These are phyloP conservation scores for Chamaenerion angustifolium DNA, from an alignment of 345 rosid species.

Conservation along the genomic window DNA sequence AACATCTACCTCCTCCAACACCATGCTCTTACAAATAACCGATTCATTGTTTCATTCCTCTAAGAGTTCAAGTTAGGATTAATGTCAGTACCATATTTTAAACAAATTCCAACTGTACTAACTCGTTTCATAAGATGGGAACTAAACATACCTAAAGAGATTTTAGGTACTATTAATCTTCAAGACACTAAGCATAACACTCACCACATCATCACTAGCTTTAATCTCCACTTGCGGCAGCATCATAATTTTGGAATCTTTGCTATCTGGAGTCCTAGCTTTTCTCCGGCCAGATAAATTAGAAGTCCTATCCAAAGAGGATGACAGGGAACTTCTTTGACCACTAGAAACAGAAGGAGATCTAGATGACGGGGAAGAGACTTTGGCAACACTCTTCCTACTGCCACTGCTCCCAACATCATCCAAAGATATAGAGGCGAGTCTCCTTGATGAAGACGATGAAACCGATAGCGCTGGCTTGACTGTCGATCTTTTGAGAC, in stretches of 20 bases:
- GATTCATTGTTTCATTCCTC: no score
- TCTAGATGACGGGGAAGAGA: conserved; percentile 48
- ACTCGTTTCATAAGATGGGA: no score
- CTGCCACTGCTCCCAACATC: conserved; percentile 44
- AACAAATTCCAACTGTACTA: no score
- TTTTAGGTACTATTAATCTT: not conserved
- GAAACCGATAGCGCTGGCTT: conserved; percentile 36
- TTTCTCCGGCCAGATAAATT: conserved; percentile 56
- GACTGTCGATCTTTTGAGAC: conserved; percentile 28
- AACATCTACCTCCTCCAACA: no score
- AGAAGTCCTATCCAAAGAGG: conserved; percentile 55
- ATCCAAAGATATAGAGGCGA: conserved; percentile 47
- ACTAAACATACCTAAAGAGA: no score
- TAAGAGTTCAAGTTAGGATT: no score
- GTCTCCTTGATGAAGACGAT: conserved; percentile 39
- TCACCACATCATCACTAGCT: conserved; percentile 92
- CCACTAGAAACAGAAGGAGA: conserved; percentile 65
- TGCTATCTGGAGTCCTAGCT: conserved; percentile 49
- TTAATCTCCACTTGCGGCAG: conserved; percentile 91
- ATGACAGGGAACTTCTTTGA: conserved; percentile 42
- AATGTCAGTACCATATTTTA: no score
- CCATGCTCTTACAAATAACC: no score
- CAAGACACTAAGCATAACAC: conserved; percentile 9
- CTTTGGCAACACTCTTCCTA: conserved; percentile 42
- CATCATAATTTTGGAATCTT: conserved; percentile 62